Conservation (phyloP, 208 protist genomes). For the Leptomonas seymouri region DNA sequence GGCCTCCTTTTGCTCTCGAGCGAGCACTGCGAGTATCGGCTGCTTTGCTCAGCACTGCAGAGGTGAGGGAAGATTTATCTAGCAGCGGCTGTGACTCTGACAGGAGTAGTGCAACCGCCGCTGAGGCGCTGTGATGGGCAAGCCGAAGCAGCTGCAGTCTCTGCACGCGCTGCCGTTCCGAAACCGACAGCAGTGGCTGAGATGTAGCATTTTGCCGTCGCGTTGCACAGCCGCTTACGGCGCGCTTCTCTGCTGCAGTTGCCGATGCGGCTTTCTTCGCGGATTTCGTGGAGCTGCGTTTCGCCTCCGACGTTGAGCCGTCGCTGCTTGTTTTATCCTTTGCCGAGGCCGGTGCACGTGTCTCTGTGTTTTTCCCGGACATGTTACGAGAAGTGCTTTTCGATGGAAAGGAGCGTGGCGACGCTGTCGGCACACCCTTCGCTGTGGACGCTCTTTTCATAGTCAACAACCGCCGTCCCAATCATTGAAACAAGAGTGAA, state of each 20-base stretch:
- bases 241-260: too few species aligned
- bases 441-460: too few species aligned
- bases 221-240: neutral
- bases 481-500: too few species aligned
- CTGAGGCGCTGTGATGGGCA: slow-evolving; percentile 15
- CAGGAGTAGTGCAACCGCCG: slow-evolving; percentile 15
- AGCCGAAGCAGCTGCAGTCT: slow-evolving; percentile 19
- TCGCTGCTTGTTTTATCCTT: neutral
- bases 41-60: too few species aligned
- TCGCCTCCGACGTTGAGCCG: neutral
- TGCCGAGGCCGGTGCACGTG: too few species aligned
- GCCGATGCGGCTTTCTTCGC: neutral
- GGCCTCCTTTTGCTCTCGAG: too few species aligned
- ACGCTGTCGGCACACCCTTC: too few species aligned
- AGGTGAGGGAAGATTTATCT: too few species aligned
- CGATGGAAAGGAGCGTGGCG: too few species aligned
- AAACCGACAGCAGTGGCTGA: neutral
- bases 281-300: neutral
- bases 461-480: too few species aligned
- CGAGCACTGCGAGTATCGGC: too few species aligned
- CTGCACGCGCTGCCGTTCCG: neutral
- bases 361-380: neutral
- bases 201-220: neutral
- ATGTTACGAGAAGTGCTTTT: too few species aligned
- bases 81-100: neutral